These are phyloP conservation scores for Phaeotremella skinneri DNA, from an alignment of 768 basidiomycete genomes.

Conservation along the genomic window DNA sequence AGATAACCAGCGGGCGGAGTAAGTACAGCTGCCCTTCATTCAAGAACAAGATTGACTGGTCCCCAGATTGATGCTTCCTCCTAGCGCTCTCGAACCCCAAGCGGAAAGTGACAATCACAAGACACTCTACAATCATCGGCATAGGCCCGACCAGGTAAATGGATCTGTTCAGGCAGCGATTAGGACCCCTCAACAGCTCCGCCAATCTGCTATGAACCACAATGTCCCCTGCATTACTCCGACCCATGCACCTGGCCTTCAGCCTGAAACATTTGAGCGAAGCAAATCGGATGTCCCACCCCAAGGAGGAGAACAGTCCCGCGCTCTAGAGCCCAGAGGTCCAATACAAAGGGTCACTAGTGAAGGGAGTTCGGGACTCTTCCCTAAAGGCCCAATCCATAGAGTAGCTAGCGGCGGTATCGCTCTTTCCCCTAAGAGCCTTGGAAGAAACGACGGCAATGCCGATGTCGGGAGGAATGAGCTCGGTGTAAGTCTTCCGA, in stretches of 20 bases:
- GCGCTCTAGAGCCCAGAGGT: background rate
- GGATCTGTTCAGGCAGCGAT: too few species aligned
- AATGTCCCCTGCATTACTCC: too few species aligned
- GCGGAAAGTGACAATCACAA: background rate
- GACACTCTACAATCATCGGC: background rate
- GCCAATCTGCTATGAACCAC: too few species aligned
- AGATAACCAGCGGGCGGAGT: conserved; percentile 10
- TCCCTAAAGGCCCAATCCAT: too few species aligned
- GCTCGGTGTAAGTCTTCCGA: too few species aligned
- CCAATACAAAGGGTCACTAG: background rate
- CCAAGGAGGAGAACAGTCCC: background rate
- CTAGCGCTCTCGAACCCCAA: background rate
- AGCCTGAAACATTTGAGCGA: background rate
- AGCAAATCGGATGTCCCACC: background rate
- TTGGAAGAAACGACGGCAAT: too few species aligned
- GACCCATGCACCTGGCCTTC: too few species aligned
- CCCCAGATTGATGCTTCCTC: background rate
- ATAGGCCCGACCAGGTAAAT: conserved; percentile 10
- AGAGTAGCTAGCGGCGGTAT: too few species aligned
- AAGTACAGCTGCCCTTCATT: background rate
- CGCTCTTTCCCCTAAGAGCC: too few species aligned
- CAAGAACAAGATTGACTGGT: background rate
- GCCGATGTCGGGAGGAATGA: too few species aligned
- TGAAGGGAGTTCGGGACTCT: too few species aligned
- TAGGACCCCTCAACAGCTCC: too few species aligned